Base-by-base conservation (phyloP, 495 filamentous ascomycete genomes). In the Aspergillus kassunensis region DNA sequence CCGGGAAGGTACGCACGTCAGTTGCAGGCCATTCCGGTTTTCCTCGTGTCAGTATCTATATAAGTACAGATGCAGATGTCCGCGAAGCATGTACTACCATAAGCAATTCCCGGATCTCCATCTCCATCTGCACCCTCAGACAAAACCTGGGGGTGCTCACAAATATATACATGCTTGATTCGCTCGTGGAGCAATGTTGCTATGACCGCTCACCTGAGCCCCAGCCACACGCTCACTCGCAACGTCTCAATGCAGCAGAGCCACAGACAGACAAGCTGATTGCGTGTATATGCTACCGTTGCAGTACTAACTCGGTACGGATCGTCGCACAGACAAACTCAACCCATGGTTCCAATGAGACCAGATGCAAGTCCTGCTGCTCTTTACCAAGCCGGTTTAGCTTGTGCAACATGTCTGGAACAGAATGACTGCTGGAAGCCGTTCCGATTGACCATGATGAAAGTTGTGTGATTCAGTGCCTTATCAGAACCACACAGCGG, bases 381-480 rank as follows among this genome's bases (percentile, higher is more conserved):
- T n/a, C 0, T 34, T 4, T 6, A 20, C 30, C 33, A 10, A 33
- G 20, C n/a, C 29, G 7, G 30, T 4, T 6, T 1, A 18, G 11
- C 40, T 12, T 36, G 49, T 27, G 30, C 31, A 25, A 43, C 30
- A 37, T 39, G 44, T 20, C n/a, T 29, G 36, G 13, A 9, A 15
- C 12, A 19, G 20, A 41, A 23, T n/a, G n/a, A 20, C 27, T 34
- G 13, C 18, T 34, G 44, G 30, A 46, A 35, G 19, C 8, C 12
- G 18, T 35, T 35, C 27, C 39, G 39, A 51, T 44, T 51, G n/a
- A 30, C 20, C 29, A 33, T 7, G 11, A 6, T 49, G 34, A 6
- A 25, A 12, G 34, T 25, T 2, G 27, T 51, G 35, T 24, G 27
- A 21, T 23, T 40, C 27, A 51, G 66, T n/a, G n/a, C 15, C 35